Percentiles rank a stretch among this genome's conserved stretches.
Conservation (phyloP, 331 rosid species). For the Quercus tomentella region DNA sequence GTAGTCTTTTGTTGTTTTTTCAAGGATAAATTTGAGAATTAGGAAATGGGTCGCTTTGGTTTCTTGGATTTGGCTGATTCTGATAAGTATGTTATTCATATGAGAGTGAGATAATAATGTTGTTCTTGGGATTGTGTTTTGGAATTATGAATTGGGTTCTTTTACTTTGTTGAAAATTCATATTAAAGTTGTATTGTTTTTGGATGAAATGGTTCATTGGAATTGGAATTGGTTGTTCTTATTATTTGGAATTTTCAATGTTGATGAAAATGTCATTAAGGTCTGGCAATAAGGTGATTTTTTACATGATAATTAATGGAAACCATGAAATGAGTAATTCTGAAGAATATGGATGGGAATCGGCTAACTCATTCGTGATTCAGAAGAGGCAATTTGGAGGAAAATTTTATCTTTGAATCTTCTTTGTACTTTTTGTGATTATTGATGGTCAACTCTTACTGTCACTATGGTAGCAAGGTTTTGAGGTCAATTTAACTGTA, state of each 20-base stretch:
- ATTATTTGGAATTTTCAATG: background rate
- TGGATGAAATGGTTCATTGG: background rate
- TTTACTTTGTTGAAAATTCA: background rate
- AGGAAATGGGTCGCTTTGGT: background rate
- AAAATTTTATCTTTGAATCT: background rate
- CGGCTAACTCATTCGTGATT: background rate
- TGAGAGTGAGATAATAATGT: background rate
- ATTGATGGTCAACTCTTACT: slow-evolving; percentile 3
- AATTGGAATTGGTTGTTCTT: background rate
- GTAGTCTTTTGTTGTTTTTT: background rate
- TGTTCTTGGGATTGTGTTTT: background rate
- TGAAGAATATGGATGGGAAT: background rate
- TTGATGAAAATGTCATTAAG: background rate
- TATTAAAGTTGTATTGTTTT: background rate
- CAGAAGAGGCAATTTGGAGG: background rate
- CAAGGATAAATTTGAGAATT: background rate
- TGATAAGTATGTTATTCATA: background rate
- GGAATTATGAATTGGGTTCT: background rate
- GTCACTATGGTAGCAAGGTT: background rate
- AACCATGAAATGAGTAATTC: background rate
- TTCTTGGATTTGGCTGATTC: background rate
- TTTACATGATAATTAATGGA: background rate
- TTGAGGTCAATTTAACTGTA: background rate
- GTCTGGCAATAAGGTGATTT: background rate
- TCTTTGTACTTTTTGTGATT: background rate